These are phyloP conservation scores for Candida berthetii DNA, from an alignment of 805 yeast species.

Conservation along the genomic window DNA sequence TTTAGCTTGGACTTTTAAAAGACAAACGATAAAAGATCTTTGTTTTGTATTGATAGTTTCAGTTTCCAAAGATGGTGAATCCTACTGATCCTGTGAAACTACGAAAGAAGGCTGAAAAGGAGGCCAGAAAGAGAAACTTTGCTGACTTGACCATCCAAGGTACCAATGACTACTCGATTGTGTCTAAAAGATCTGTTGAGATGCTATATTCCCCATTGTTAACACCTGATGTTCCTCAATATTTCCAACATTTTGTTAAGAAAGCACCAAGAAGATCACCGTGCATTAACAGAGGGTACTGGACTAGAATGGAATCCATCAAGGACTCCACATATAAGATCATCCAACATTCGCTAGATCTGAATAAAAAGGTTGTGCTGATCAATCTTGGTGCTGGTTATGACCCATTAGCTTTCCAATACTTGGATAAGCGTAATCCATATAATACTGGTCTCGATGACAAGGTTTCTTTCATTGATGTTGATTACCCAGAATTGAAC, in stretches of 20 bases:
- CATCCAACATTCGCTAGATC: slow-evolving; percentile 20
- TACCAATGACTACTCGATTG: slow-evolving; percentile 78
- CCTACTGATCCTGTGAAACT: slow-evolving; percentile 8
- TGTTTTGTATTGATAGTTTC: too few relatives aligned
- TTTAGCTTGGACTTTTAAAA: too few relatives aligned
- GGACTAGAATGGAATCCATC: slow-evolving; percentile 73
- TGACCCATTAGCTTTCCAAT: slow-evolving; percentile 54
- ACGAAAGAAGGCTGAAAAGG: slow-evolving; percentile 7
- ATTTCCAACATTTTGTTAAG: slow-evolving; percentile 64
- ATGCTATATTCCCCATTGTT: slow-evolving; percentile 37
- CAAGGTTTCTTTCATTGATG: slow-evolving; percentile 51
- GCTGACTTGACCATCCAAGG: slow-evolving; percentile 74
- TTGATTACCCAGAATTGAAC: slow-evolving; percentile 71
- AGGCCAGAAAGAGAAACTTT: slow-evolving; percentile 37
- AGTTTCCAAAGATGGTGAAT: not conserved
- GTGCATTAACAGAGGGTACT: slow-evolving; percentile 75
- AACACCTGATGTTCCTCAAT: slow-evolving; percentile 23
- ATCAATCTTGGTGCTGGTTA: slow-evolving; percentile 80
- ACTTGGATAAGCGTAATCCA: slow-evolving; percentile 27
- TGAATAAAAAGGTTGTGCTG: slow-evolving; percentile 30
- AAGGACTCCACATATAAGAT: slow-evolving; percentile 44
- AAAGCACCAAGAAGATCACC: slow-evolving; percentile 69
- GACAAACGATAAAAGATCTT: too few relatives aligned
- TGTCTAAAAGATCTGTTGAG: slow-evolving; percentile 78
- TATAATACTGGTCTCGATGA: slow-evolving; percentile 22